Conservation (phyloP, 202 grass and related monocot genomes). For the Saccharum hybrid region DNA sequence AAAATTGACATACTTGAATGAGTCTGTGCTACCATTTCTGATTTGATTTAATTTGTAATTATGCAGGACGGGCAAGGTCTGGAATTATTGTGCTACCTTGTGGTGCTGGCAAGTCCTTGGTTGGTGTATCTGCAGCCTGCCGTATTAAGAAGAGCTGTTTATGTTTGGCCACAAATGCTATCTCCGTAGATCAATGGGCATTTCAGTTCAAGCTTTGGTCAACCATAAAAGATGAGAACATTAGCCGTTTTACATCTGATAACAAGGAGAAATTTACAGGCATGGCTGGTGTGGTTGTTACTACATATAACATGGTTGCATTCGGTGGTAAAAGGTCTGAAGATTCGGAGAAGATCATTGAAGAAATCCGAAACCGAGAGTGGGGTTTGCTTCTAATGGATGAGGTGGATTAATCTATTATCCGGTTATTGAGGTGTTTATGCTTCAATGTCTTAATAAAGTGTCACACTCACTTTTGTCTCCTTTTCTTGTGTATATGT, state of each 20-base stretch:
- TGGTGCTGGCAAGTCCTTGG: conserved; percentile 96
- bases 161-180: conserved; percentile 95
- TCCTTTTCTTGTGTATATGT: conserved; percentile 17
- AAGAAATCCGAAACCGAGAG: conserved; percentile 93
- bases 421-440: conserved; percentile 1
- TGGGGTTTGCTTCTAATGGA: conserved; percentile 98
- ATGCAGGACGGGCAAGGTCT: conserved; percentile 82
- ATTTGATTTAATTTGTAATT: conserved; percentile 28
- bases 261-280: conserved; percentile 96
- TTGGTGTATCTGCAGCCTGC: conserved; percentile 92
- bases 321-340: conserved; percentile 92
- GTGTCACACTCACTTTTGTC: neutral
- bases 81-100: conserved; percentile 98
- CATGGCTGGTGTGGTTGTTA: conserved; percentile 87
- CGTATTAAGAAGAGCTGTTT: conserved; percentile 93
- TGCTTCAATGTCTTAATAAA: conserved; percentile 16
- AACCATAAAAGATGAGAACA: conserved; percentile 93
- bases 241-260: conserved; percentile 91
- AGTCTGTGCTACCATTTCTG: neutral
- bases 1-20: neutral
- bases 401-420: conserved; percentile 59
- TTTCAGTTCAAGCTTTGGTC: conserved; percentile 99
- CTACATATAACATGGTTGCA: conserved; percentile 98
- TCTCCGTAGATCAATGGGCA: conserved; percentile 98
- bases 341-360: conserved; percentile 98